Base-by-base conservation (phyloP, 1,284 basidiomycete genomes). In the Trametes polyzona region DNA sequence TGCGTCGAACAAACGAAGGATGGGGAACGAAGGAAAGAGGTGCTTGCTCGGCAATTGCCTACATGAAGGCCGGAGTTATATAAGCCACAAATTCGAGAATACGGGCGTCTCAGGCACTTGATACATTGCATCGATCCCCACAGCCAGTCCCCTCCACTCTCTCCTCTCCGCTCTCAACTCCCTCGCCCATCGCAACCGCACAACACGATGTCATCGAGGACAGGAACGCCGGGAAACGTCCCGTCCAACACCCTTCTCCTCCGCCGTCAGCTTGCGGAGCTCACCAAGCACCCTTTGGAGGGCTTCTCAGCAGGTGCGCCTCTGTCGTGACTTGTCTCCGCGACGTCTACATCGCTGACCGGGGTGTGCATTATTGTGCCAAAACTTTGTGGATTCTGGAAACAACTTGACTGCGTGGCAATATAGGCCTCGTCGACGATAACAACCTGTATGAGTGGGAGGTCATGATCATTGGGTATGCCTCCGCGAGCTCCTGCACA, bases 371-470 rank as follows among this genome's bases (percentile, higher is more conserved):
- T 26, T 35, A 27, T 21, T 16, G 16, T 9, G 40, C 17, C 10
- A n/a, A 27, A 14, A n/a, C 26, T 42, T n/a, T n/a, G 27, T 10
- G 17, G 33, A 8, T 8, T 29, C 29, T 12, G 1, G 10, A 9
- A 9, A 10, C 21, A 16, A 39, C 6, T 8, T 27, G 26, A 19
- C 56, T 67, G 47, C 62, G 40, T 36, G 64, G 59, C 55, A 57
- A 58, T 62, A 40, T 68, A 93, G 91, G 96, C 32, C 85, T 98
- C 52, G 93, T 95, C 37, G 93, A 96, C 70, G 95, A 97, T 62
- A 84, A 87, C 74, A 95, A 97, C 76, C 78, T 97, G 14, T 92
- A 90, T 55, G 94, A 96, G 77, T 98, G 95, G 95, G 92, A 95
- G 63, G 83, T 97, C 68, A 81, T 95, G 69, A 88, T 96, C 64